phyloP scores from a whole-genome alignment of 2,329 filamentous ascomycete species.

The Hypoxylon rubiginosum region DNA sequence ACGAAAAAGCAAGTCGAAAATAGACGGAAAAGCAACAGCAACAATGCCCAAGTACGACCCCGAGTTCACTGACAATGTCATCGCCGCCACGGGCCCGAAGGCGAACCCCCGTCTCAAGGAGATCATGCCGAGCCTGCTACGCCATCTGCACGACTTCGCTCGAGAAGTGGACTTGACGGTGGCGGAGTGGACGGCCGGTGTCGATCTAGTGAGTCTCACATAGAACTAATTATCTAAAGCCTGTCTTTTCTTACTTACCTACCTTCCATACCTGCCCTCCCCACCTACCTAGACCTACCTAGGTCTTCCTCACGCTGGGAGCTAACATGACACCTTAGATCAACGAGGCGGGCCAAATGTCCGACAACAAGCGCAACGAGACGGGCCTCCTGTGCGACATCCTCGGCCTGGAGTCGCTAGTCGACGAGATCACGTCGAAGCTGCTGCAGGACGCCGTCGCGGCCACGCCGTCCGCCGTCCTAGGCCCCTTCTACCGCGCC shows the following conservation, averaged over 20 bases:
- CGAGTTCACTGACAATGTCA: constrained; percentile 78
- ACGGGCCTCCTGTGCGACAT: constrained; percentile 76
- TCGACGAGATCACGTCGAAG: constrained; percentile 82
- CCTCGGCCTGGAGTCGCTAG: constrained; percentile 79
- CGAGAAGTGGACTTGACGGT: constrained; percentile 83
- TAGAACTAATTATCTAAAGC: background rate
- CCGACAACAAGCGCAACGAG: constrained; percentile 74
- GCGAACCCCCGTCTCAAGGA: constrained; percentile 76
- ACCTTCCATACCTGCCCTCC: background rate
- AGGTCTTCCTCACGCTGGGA: too few relatives aligned
- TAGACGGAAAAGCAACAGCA: background rate
- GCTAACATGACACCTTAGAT: constrained; percentile 56
- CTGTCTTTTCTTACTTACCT: background rate
- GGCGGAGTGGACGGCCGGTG: constrained; percentile 83
- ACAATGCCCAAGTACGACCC: constrained; percentile 37
- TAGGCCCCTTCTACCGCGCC: constrained; percentile 87
- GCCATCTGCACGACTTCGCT: constrained; percentile 84
- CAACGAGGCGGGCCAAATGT: constrained; percentile 76
- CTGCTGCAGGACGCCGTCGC: constrained; percentile 71
- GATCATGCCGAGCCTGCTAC: constrained; percentile 76
- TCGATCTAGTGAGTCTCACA: constrained; percentile 64
- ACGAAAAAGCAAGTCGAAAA: constrained; percentile 18
- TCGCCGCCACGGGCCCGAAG: constrained; percentile 80
- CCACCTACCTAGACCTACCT: too few relatives aligned
- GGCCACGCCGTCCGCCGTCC: constrained; percentile 80